These are phyloP conservation scores for Scedosporium minutisporum DNA, from an alignment of 2,329 filamentous ascomycete genomes.

Conservation along the genomic window DNA sequence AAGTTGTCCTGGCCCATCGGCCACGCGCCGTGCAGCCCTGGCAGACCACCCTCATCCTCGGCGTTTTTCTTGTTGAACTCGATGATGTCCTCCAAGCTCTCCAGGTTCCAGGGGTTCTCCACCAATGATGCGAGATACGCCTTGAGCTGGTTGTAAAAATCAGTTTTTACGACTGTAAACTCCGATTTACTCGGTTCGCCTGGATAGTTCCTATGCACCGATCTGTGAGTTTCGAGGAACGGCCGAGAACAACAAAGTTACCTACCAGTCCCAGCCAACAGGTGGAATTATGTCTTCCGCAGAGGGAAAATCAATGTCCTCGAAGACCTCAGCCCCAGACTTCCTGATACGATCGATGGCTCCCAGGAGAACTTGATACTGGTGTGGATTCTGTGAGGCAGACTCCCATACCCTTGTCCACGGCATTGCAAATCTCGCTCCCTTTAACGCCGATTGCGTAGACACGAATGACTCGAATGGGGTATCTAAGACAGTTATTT, in stretches of 20 bases:
- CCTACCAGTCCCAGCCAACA: constrained; percentile 67
- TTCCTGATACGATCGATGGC: constrained; percentile 35
- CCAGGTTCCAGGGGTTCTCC: constrained; percentile 47
- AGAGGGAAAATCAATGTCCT: constrained; percentile 58
- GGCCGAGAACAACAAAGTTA: constrained; percentile 60
- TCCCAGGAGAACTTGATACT: constrained; percentile 40
- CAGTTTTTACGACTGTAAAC: constrained; percentile 46
- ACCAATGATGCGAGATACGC: constrained; percentile 46
- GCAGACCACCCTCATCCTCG: constrained; percentile 56
- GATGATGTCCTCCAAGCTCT: constrained; percentile 38
- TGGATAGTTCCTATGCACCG: constrained; percentile 52
- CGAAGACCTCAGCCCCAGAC: constrained; percentile 58
- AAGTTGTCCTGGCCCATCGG: constrained; percentile 64
- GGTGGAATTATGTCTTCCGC: constrained; percentile 53
- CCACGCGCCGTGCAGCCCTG: constrained; percentile 50
- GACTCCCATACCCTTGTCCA: constrained; percentile 63
- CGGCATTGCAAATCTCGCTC: constrained; percentile 59
- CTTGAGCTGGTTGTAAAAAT: constrained; percentile 49
- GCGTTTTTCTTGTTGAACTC: constrained; percentile 53
- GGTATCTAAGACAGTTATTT: not conserved
- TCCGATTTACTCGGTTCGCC: constrained; percentile 51
- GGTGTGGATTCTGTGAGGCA: constrained; percentile 33
- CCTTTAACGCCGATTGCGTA: constrained; percentile 42
- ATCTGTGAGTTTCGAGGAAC: constrained; percentile 57
- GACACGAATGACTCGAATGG: constrained; percentile 46